Evolutionary conservation across 208 protist genomes (phyloP).

Genomic region (Leishmania martiniquensis): DNA sequence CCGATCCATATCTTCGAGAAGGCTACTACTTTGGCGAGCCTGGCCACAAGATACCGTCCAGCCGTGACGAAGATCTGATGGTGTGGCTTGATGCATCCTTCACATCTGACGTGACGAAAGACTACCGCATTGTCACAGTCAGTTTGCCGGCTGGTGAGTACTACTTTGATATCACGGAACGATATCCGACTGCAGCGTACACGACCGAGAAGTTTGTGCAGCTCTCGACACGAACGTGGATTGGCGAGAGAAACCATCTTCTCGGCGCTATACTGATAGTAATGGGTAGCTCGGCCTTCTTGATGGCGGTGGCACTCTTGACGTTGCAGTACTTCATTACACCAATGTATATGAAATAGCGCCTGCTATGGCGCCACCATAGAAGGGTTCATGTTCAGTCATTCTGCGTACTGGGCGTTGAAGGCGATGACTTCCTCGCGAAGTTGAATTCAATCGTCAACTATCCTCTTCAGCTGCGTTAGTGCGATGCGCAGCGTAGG

Average conservation of each 20-base stretch:
- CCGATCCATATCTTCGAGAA: slow-evolving; percentile 62
- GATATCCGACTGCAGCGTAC: slow-evolving; percentile 89
- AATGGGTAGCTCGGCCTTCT: slow-evolving; percentile 74
- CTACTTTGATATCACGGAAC: slow-evolving; percentile 88
- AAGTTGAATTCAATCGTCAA: not conserved
- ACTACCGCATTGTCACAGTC: slow-evolving; percentile 92
- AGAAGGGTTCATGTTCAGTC: not conserved
- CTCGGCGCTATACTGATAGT: slow-evolving; percentile 93
- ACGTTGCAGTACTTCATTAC: slow-evolving; percentile 27
- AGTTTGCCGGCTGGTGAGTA: slow-evolving; percentile 91
- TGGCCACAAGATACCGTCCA: slow-evolving; percentile 78
- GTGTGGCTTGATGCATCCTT: slow-evolving; percentile 97
- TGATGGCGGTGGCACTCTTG: slow-evolving; percentile 41
- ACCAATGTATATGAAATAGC: not conserved
- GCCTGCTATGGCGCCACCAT: not conserved
- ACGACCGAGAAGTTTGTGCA: slow-evolving; percentile 93
- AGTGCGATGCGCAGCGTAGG: not conserved
- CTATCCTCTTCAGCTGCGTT: not conserved
- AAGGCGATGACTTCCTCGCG: not conserved
- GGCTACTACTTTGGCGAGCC: slow-evolving; percentile 87
- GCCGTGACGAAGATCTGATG: slow-evolving; percentile 97
- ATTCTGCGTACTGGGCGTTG: not conserved
- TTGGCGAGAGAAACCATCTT: slow-evolving; percentile 95
- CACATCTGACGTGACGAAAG: slow-evolving; percentile 96
- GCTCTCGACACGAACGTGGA: slow-evolving; percentile 91